Evolutionary conservation across 495 filamentous ascomycete genomes (phyloP).

Genomic region (Friedmanniomyces simplex): DNA sequence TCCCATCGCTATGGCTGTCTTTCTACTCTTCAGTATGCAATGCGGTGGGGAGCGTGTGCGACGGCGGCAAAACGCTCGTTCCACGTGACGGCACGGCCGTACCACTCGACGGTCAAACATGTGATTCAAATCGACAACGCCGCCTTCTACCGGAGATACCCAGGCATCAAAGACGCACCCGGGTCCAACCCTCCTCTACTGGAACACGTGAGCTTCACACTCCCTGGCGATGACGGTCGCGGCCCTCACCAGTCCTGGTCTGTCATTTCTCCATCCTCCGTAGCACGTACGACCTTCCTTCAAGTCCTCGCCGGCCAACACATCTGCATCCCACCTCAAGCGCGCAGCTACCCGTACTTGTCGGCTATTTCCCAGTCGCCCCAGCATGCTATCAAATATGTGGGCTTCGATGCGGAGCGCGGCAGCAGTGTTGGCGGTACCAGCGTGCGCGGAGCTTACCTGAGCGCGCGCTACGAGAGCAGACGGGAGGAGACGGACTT

Average conservation of each 20-base stretch:
- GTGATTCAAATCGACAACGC: constrained; percentile 63
- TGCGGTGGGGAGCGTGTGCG: constrained; percentile 22
- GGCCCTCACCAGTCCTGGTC: constrained; percentile 51
- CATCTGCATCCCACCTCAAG: constrained; percentile 58
- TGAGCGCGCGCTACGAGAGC: constrained; percentile 90
- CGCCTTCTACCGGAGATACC: constrained; percentile 62
- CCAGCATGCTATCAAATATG: constrained; percentile 61
- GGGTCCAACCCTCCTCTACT: constrained; percentile 55
- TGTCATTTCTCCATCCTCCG: constrained; percentile 59
- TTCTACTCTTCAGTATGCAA: not conserved
- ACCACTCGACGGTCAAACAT: constrained; percentile 29
- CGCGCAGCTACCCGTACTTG: constrained; percentile 68
- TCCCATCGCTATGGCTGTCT: not conserved
- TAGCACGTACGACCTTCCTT: constrained; percentile 66
- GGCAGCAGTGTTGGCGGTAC: constrained; percentile 41
- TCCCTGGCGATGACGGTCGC: constrained; percentile 40
- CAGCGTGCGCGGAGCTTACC: constrained; percentile 58
- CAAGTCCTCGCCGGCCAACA: constrained; percentile 63
- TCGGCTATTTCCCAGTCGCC: constrained; percentile 50
- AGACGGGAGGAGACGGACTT: constrained; percentile 77
- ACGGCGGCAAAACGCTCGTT: constrained; percentile 13
- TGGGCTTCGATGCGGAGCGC: constrained; percentile 56
- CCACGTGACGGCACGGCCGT: not conserved
- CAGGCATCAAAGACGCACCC: constrained; percentile 28
- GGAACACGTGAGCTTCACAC: constrained; percentile 50